Evolutionary conservation across 2,329 filamentous ascomycete species (phyloP).

Genomic region (Scedosporium boydii): DNA sequence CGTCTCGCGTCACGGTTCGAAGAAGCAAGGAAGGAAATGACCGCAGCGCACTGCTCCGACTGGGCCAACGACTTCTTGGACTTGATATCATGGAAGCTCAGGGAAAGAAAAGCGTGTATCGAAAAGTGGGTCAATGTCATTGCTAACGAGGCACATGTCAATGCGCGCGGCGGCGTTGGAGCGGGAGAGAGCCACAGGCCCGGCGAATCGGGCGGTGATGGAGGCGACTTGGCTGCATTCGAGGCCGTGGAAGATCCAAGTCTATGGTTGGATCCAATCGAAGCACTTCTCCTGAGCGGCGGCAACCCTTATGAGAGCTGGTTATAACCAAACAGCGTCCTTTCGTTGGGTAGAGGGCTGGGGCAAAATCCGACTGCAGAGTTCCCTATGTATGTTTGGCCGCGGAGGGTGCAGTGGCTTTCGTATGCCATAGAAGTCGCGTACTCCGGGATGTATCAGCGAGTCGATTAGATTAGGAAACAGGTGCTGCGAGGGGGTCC

Average conservation of each 20-base stretch:
- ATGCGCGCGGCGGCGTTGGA: conserved; percentile 2
- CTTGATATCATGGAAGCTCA: conserved; percentile 9
- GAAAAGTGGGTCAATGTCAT: conserved; percentile 9
- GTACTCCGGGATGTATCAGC: no score
- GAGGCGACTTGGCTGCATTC: conserved; percentile 5
- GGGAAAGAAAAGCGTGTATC: conserved; percentile 8
- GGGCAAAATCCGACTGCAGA: no score
- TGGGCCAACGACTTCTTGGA: conserved; percentile 9
- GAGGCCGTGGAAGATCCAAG: conserved; percentile 4
- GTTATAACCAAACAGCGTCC: background rate
- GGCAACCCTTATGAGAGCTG: conserved; percentile 8
- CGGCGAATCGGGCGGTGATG: background rate
- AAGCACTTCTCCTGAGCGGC: conserved; percentile 5
- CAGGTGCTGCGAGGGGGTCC: no score
- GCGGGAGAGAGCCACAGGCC: background rate
- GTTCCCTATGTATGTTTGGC: no score
- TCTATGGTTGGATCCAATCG: conserved; percentile 8
- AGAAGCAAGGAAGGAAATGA: conserved; percentile 10
- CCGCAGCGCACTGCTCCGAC: conserved; percentile 9
- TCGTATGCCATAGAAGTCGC: no score
- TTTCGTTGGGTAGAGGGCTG: conserved; percentile 13
- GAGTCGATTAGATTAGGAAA: no score
- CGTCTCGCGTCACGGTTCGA: conserved; percentile 9
- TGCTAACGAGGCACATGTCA: conserved; percentile 5
- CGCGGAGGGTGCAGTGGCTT: no score